Base-by-base conservation (phyloP, 495 filamentous ascomycete species). In the Penicillium paxilli region DNA sequence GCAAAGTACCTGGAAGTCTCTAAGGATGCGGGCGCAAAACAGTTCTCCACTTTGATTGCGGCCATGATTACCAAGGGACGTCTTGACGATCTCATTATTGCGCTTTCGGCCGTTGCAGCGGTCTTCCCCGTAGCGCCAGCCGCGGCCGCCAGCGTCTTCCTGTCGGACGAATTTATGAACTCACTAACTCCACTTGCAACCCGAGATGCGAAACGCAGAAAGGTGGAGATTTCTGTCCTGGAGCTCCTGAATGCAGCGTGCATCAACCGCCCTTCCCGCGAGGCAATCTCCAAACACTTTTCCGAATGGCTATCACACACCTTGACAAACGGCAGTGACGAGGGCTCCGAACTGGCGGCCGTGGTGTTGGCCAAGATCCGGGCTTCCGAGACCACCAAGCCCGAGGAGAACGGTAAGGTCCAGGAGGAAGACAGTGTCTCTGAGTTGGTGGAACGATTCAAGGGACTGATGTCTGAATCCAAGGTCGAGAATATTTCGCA, bases 201-300 rank as follows among this genome's bases (percentile, higher is more conserved):
- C 47, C 83, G 84, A 61, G 87, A 88, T 49, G 82, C 81, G 67
- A 91, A 88, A 71, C 88, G 84, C 62, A 79, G 80, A 56, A 87
- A 87, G 49, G 86, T 96, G 35, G 91, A 96, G 70, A 81, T 85
- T 33, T 86, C 91, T 4, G 83, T 89, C 22, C 71, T 98, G 49
- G 89, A 98, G 54, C 85, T 98, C 76, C 74, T 98, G 35, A 94
- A 89, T 70, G 90, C 89, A 10, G 95, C 93, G 16, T 96, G 91
- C 70, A 87, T 95, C 70, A 86, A 92, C 59, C 75, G 81, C 37
- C 68, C 78, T 2, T 97, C 92, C 58, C 85, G 92, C 14, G 87
- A 90, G 55, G 86, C 86, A 14, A 87, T 98, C 47, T 77, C 80
- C 44, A 91, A 88, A 61, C 83, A 93, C 57, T 96, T 92, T 66